phyloP scores from a whole-genome alignment of 441 rosid genomes.

The Gossypium aridum region DNA sequence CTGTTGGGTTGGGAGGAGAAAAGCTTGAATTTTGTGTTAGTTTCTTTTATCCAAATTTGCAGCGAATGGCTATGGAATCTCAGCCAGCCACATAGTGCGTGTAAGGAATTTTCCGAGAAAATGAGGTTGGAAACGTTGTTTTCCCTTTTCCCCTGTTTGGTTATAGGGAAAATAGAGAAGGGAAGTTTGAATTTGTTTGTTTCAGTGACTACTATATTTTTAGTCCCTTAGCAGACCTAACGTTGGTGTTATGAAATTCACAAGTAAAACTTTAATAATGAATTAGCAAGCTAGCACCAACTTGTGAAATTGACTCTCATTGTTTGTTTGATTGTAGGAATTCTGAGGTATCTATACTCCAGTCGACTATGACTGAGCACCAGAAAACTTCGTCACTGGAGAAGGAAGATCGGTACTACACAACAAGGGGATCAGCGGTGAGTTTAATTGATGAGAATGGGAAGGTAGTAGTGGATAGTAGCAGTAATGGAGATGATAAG shows the following conservation, averaged over 20 bases:
- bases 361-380: conserved; percentile 27
- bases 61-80: not conserved
- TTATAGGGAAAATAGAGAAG: conserved; percentile 13
- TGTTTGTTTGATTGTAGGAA: conserved; percentile 30
- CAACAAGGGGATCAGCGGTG: conserved; percentile 44
- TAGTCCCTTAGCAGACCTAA: not conserved
- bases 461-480: conserved; percentile 33
- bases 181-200: not conserved
- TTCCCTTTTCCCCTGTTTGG: conserved; percentile 15
- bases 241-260: not conserved
- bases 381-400: conserved; percentile 39
- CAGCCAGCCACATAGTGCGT: not conserved
- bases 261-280: not conserved
- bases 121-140: not conserved
- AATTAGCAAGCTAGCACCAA: not conserved
- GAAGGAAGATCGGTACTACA: conserved; percentile 54
- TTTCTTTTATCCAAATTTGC: not conserved
- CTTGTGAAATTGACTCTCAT: not conserved
- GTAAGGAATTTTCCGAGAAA: not conserved
- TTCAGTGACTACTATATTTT: not conserved
- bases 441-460: conserved; percentile 40
- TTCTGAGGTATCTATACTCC: conserved; percentile 38
- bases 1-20: not conserved
- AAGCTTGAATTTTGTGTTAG: not conserved
- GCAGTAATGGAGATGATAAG: conserved; percentile 36